These are phyloP conservation scores for Aphanomyces astaci DNA, from an alignment of 352 stramenopile genomes.

Conservation along the genomic window DNA sequence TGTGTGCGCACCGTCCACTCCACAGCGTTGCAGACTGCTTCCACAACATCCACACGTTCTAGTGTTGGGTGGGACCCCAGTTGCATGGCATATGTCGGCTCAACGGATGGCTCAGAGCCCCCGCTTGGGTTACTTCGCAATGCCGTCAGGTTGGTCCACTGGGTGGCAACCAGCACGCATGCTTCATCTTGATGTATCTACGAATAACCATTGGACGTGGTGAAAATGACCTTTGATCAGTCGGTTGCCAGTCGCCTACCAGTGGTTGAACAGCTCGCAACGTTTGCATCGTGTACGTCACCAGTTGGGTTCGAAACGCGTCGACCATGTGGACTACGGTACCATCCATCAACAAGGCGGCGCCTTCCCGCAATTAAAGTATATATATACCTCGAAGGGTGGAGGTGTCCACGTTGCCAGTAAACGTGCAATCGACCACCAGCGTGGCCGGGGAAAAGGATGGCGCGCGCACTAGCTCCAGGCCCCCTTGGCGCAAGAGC, in stretches of 20 bases:
- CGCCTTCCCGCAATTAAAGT: not conserved
- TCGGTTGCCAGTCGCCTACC: too few relatives aligned
- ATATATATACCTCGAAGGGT: not conserved
- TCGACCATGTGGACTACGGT: not conserved
- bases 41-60: not conserved
- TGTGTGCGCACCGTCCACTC: not conserved
- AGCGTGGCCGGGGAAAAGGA: not conserved
- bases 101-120: too few relatives aligned
- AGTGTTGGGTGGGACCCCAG: not conserved
- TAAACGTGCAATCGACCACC: not conserved
- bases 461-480: too few relatives aligned
- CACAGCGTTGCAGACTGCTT: not conserved
- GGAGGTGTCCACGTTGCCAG: not conserved
- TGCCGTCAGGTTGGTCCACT: not conserved
- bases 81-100: not conserved
- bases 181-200: constrained; percentile 1
- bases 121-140: not conserved
- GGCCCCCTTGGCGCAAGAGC: not conserved
- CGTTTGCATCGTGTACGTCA: not conserved
- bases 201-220: too few relatives aligned
- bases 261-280: not conserved
- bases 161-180: not conserved
- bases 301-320: not conserved
- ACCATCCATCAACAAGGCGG: not conserved
- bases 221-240: too few relatives aligned